Percentiles rank a stretch among this genome's conserved stretches.
These are phyloP conservation scores for Monosporascus sp. DNA, from an alignment of 2,329 filamentous ascomycete species.

Conservation along the genomic window DNA sequence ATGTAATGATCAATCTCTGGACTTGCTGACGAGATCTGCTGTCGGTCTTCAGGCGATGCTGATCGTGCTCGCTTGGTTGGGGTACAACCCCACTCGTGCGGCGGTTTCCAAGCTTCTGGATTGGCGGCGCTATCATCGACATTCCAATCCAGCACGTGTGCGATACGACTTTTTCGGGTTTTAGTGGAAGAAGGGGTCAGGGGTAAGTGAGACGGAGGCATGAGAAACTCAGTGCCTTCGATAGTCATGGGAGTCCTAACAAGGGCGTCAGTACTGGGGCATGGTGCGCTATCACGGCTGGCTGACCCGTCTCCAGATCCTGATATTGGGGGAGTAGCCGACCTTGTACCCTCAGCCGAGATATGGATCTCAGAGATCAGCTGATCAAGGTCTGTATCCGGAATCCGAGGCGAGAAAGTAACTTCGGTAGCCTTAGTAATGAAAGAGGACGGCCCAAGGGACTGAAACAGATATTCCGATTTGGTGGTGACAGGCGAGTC, in stretches of 20 bases:
- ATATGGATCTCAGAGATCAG: slow-evolving; percentile 34
- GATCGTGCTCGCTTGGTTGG: slow-evolving; percentile 18
- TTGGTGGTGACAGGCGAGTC: slow-evolving; percentile 24
- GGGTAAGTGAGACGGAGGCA: slow-evolving; percentile 14
- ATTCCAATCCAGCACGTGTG: slow-evolving; percentile 20
- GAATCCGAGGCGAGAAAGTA: slow-evolving; percentile 27
- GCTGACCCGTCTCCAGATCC: slow-evolving; percentile 26
- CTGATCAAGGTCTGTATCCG: slow-evolving; percentile 29
- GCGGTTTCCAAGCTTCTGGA: slow-evolving; percentile 40
- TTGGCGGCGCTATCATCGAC: slow-evolving; percentile 27
- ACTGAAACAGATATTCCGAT: slow-evolving; percentile 32
- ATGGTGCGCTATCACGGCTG: not conserved
- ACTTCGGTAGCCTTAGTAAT: slow-evolving; percentile 37
- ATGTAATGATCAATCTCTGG: slow-evolving; percentile 18
- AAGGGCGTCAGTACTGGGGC: slow-evolving; percentile 2
- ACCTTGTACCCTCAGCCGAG: slow-evolving; percentile 23
- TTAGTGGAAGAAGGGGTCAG: slow-evolving; percentile 18
- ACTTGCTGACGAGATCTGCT: slow-evolving; percentile 13
- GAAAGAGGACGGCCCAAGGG: slow-evolving; percentile 37
- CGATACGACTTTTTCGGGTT: slow-evolving; percentile 8
- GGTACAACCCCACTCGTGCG: slow-evolving; percentile 37
- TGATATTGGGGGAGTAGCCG: slow-evolving; percentile 24
- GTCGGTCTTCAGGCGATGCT: slow-evolving; percentile 14
- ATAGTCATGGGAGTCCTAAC: slow-evolving; percentile 11
- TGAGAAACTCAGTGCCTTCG: slow-evolving; percentile 17